Conservation (phyloP, 805 yeast species). For the Starmerella gropengiesseri region DNA sequence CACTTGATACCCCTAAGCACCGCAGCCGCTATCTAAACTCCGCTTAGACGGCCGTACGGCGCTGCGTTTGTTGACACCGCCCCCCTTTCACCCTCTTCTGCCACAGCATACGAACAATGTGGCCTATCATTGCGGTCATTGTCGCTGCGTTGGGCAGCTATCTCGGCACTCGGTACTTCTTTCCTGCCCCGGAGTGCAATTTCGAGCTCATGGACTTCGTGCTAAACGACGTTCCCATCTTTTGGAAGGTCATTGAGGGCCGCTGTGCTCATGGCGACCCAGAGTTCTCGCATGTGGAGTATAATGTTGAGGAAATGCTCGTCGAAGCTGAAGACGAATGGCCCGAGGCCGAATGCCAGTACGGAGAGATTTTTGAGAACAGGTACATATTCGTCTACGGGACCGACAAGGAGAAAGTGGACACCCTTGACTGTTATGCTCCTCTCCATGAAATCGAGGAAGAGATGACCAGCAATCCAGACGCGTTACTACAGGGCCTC, state of each 20-base stretch:
- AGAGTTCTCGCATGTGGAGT: conserved; percentile 11
- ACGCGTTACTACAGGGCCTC: not conserved
- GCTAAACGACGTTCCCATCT: conserved; percentile 13
- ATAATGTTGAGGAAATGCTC: conserved; percentile 9
- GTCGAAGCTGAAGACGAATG: conserved; percentile 5
- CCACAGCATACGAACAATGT: no score
- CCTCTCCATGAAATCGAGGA: conserved; percentile 10
- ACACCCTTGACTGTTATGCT: conserved; percentile 15
- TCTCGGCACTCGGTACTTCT: conserved; percentile 7
- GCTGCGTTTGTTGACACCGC: not conserved
- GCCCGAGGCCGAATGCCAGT: conserved; percentile 14
- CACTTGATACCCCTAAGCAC: no score
- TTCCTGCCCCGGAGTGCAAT: conserved; percentile 10
- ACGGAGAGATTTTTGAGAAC: not conserved
- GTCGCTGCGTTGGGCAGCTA: conserved; percentile 3
- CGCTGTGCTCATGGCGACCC: conserved; percentile 10
- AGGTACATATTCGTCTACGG: conserved; percentile 14
- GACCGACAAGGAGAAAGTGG: conserved; percentile 15
- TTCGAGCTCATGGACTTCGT: conserved; percentile 16
- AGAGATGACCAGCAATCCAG: conserved; percentile 10
- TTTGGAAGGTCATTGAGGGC: conserved; percentile 18
- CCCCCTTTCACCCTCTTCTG: not conserved
- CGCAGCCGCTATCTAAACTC: no score
- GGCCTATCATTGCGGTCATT: not conserved
- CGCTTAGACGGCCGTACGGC: no score